Base-by-base conservation (phyloP, 2,329 filamentous ascomycete species). In the Colletotrichum tabaci region DNA sequence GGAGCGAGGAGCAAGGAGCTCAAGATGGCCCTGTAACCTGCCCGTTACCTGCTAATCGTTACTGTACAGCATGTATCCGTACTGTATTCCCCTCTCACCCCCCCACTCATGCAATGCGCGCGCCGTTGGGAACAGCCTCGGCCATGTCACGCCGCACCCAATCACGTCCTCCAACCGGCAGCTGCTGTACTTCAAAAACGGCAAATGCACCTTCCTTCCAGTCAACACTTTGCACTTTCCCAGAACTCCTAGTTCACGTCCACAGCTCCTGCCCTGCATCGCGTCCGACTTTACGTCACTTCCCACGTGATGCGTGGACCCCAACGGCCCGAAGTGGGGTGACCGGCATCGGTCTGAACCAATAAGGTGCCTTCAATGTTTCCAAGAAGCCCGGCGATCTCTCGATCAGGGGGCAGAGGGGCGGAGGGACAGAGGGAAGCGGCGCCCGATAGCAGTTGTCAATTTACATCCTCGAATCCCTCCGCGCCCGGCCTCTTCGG, bases 301-400 rank as follows among this genome's bases (percentile, higher is more conserved):
- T 38, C 26, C 65, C 69, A 71, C 69, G 69, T 71, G 69, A 71
- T n/a, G 38, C 6, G 21, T n/a, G 21, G 64, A 42, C 3, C 35
- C 57, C 38, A 26, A 13, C 57, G 30, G 44, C 35, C 12, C n/a
- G n/a, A 9, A 58, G 10, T 68, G 46, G 65, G 44, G 10, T 30
- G 0, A 21, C 2, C 35, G 3, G 26, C 2, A 3, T 2, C 9
- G 7, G 8, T 23, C n/a, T 7, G 3, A 13, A 8, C 66, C 66
- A 68, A 63, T 68, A 13, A 21, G 2, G 18, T 10, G 26, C 16
- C 35, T 30, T 6, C 3, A 46, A 2, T 4, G 10, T 23, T 7
- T n/a, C 47, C 47, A 8, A 16, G 47, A 50, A 9, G 38, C 23
- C 64, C 21, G 61, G 55, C 44, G 55, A 69, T 66, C 53, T 66